Conservation (phyloP, 2,329 filamentous ascomycete species). For the Talaromyces sp. region DNA sequence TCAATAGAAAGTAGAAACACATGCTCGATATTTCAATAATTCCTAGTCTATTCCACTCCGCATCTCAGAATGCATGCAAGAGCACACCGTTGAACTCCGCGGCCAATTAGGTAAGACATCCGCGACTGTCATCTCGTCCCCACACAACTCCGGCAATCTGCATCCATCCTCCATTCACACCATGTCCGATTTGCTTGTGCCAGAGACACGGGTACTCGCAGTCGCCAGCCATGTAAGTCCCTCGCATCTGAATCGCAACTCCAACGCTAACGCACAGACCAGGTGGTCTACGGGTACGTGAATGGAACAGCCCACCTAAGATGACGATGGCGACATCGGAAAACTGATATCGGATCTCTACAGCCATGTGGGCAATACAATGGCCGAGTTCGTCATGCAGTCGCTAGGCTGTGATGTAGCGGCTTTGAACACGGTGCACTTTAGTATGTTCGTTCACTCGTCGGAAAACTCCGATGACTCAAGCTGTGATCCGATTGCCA, state of each 20-base stretch:
- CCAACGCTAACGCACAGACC: constrained; percentile 14
- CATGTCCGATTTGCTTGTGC: constrained; percentile 50
- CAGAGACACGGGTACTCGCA: constrained; percentile 74
- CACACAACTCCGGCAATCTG: neutral
- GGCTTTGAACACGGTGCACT: constrained; percentile 94
- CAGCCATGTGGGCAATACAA: constrained; percentile 97
- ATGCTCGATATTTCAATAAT: too few species aligned
- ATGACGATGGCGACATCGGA: neutral
- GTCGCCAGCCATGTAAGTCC: constrained; percentile 85
- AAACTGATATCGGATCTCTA: neutral
- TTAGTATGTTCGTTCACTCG: constrained; percentile 66
- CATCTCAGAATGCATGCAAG: too few species aligned
- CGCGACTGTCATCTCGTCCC: neutral
- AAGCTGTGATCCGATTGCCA: neutral
- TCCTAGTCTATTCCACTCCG: too few species aligned
- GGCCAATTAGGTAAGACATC: constrained; percentile 16
- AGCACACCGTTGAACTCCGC: neutral
- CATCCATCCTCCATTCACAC: constrained; percentile 4
- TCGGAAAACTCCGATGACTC: neutral
- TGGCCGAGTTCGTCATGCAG: constrained; percentile 93
- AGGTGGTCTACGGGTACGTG: constrained; percentile 40
- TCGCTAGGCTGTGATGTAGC: constrained; percentile 91
- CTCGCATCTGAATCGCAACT: constrained; percentile 5
- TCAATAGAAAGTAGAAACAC: too few species aligned
- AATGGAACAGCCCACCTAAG: neutral